Evolutionary conservation across 441 rosid species (phyloP), one percentile per base, ranked within the genome.

Genomic region (Erysimum pusillum): DNA sequence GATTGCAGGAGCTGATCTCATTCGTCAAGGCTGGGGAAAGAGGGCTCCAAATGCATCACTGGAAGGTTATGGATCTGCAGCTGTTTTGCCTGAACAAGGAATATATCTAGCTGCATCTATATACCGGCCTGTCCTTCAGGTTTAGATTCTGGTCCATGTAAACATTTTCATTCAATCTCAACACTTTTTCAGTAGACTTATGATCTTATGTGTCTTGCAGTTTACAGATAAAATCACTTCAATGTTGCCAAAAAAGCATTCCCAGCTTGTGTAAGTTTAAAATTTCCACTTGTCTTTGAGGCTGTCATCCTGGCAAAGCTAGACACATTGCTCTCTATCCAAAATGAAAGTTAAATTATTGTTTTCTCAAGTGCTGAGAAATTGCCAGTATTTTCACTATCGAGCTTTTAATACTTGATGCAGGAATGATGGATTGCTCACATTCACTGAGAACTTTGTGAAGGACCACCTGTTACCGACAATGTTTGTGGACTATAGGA

Each of bases 21-120:
- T 91, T 80, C 93, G 92, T 72, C 95, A 88, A 88, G 97, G 98
- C 66, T 96, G 99, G 99, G 91, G 76, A 77, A 87, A 87, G 86
- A 96, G 84, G 83, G 88, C 91, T 74, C 73, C 97, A 57, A 89
- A 87, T 88, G 91, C 86, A 41, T 81, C 83, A 64, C 96, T 93
- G 82, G 97, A 96, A 90, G 97, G 97, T 78, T 96, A 93, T 81
- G 99, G 99, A 20, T 90, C 98, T 84, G 93, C 97, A 38, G 82
- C 99, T 75, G 87, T 96, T 82, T 87, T 93, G 83, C 98, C 98
- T 76, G 98, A 96, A 85, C 98, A 88, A 85, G 99, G 99, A 81
- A 90, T 96, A 81, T 96, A 93, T 85, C 89, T 96, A 59, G 98
- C 94, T 22, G 99, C 99, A 69, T 90, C 98, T 68, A 72, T 91